Evolutionary conservation across 2,329 filamentous ascomycete species (phyloP), one percentile per base, ranked within the genome.

Genomic region (Xylariales sp.): DNA sequence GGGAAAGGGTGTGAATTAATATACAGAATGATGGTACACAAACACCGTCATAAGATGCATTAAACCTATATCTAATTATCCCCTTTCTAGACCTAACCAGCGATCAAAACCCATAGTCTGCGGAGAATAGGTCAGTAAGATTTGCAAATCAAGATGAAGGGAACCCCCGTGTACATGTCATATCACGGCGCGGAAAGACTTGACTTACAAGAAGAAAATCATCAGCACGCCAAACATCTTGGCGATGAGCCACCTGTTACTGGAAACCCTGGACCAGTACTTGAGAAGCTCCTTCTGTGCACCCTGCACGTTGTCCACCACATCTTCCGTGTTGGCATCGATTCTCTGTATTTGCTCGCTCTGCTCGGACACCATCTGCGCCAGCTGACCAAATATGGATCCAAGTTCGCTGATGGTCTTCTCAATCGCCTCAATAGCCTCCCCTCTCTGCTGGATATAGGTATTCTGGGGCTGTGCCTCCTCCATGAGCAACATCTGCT

Each of bases 261-360:
- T 88, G 40, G 88, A 93, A 19, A 97, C 90, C 28, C 90, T 77
- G 19, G 81, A 85, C 91, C 93, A 98, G 65, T 97, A 98, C 62
- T 96, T 96, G 66, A 98, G 79, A 55, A 98, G 61, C 64, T 98
- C 91, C 46, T 90, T 76, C 60, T 98, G 93, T 5, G 93, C 93
- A 14, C 93, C 93, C 56, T 95, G 81, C n/a, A 98, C 91, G 53
- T 98, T 98, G 56, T 97, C 91, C 38, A 98, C 91, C 5, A 98
- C 88, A 52, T 96, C 90, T 56, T 98, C 93, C 2, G 91, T 96
- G 62, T 97, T 96, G 48, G 91, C 91, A 54, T 97, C 91, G 56
- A 96, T 96, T 34, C 91, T 76, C 64, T 97, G 88, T 48, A 98
- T 95, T 85, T 95, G 95, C 64, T 60, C 93, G 44, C 87, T 88